Percentiles rank a stretch among this genome's conserved stretches.
Evolutionary conservation across 768 basidiomycete species (phyloP).

Genomic region (Dioszegia aurantiaca): DNA sequence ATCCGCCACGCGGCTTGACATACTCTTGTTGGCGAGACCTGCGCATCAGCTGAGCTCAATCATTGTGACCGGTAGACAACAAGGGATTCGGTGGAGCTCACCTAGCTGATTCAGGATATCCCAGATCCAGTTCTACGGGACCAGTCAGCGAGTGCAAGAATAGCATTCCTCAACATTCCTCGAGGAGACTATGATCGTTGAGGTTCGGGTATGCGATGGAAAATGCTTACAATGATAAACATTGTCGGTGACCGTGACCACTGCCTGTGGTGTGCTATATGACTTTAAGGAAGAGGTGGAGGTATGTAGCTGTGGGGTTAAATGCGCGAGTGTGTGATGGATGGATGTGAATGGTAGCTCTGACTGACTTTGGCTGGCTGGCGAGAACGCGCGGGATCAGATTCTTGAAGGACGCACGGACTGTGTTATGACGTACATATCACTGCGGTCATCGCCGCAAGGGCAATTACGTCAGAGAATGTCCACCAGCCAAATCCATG

Average conservation of each 20-base stretch:
- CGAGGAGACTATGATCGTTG: too few species aligned
- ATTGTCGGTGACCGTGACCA: constrained; percentile 15
- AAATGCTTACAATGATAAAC: constrained; percentile 36
- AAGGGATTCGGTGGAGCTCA: constrained; percentile 55
- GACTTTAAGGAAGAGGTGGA: constrained; percentile 5
- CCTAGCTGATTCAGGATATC: constrained; percentile 90
- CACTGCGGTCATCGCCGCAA: not conserved
- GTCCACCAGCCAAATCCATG: too few species aligned
- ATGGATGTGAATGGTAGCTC: too few species aligned
- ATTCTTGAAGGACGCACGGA: not conserved
- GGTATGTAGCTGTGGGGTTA: not conserved
- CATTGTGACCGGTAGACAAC: too few species aligned
- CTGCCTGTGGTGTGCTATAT: too few species aligned
- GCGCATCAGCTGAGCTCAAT: constrained; percentile 4
- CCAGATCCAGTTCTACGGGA: constrained; percentile 90
- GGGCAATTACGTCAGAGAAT: too few species aligned
- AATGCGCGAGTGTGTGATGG: too few species aligned
- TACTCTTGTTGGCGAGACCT: constrained; percentile 92
- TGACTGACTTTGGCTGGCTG: too few species aligned
- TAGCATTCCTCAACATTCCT: too few species aligned
- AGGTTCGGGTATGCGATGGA: too few species aligned
- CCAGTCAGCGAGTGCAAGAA: too few species aligned
- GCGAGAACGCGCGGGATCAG: not conserved
- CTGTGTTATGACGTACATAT: not conserved
- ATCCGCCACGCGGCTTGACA: too few species aligned